Conservation (phyloP, 805 yeast genomes). For the Candida taoyuanica region DNA sequence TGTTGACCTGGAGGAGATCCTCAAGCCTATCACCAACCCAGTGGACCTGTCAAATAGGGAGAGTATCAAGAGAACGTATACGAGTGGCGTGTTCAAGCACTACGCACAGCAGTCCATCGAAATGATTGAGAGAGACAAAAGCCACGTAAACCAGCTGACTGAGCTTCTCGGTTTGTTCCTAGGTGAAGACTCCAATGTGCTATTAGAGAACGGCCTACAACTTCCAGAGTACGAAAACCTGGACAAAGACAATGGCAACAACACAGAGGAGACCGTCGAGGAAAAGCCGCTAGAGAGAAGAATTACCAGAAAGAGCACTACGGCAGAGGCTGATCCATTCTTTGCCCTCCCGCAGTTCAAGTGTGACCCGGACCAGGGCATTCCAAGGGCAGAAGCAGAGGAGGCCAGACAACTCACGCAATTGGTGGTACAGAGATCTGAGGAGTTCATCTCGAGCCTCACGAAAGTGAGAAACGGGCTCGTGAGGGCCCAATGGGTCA, state of each 20-base stretch:
- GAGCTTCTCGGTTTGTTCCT: constrained; percentile 72
- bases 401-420: constrained; percentile 70
- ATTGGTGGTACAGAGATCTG: constrained; percentile 75
- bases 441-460: constrained; percentile 81
- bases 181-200: constrained; percentile 78
- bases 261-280: constrained; percentile 1
- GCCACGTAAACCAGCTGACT: constrained; percentile 64
- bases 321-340: constrained; percentile 51
- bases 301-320: constrained; percentile 25
- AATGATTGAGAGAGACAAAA: constrained; percentile 76
- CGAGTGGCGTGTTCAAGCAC: constrained; percentile 46
- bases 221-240: constrained; percentile 56
- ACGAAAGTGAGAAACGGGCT: constrained; percentile 70
- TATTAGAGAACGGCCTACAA: constrained; percentile 59
- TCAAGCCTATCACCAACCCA: constrained; percentile 79
- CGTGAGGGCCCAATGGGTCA: constrained; percentile 71
- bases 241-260: constrained; percentile 10
- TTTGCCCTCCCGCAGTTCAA: constrained; percentile 53
- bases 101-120: constrained; percentile 73
- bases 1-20: constrained; percentile 50
- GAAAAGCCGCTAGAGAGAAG: constrained; percentile 27
- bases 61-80: constrained; percentile 63
- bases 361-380: constrained; percentile 43
- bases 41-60: constrained; percentile 72
- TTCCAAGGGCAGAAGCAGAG: constrained; percentile 54